phyloP scores from a whole-genome alignment of 768 basidiomycete species.

The Hygrophorus russula region DNA sequence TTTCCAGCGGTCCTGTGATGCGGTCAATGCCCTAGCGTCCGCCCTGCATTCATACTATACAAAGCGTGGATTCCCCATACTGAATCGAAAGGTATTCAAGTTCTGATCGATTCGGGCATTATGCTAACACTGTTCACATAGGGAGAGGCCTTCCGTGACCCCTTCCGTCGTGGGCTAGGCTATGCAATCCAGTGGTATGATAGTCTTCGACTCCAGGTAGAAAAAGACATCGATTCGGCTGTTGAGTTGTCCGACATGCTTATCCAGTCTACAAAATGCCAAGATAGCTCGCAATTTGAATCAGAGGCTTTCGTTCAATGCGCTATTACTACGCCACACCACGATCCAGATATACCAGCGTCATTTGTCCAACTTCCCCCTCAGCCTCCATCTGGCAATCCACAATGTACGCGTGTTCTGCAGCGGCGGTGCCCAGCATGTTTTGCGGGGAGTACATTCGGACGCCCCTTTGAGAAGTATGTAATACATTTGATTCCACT shows the following conservation, averaged over 20 bases:
- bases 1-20: slow-evolving; percentile 12
- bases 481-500: slow-evolving; percentile 3
- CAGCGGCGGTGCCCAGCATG: slow-evolving; percentile 21
- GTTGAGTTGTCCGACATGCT: background rate
- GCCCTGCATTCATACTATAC: slow-evolving; percentile 10
- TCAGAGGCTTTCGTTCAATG: too few species aligned
- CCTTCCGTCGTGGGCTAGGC: slow-evolving; percentile 13
- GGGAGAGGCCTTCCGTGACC: slow-evolving; percentile 12
- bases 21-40: slow-evolving; percentile 10
- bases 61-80: slow-evolving; percentile 4
- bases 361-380: too few species aligned
- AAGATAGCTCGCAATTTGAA: too few species aligned
- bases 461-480: slow-evolving; percentile 12
- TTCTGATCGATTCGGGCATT: too few species aligned
- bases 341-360: background rate
- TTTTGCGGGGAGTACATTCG: slow-evolving; percentile 18
- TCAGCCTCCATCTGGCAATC: background rate
- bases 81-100: too few species aligned
- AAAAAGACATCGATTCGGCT: slow-evolving; percentile 1
- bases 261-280: too few species aligned
- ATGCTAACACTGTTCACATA: too few species aligned
- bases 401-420: slow-evolving; percentile 9
- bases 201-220: slow-evolving; percentile 7
- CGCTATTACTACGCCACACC: too few species aligned
- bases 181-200: slow-evolving; percentile 17